phyloP scores from a whole-genome alignment of 495 filamentous ascomycete species.

The Usnea hakonensis region DNA sequence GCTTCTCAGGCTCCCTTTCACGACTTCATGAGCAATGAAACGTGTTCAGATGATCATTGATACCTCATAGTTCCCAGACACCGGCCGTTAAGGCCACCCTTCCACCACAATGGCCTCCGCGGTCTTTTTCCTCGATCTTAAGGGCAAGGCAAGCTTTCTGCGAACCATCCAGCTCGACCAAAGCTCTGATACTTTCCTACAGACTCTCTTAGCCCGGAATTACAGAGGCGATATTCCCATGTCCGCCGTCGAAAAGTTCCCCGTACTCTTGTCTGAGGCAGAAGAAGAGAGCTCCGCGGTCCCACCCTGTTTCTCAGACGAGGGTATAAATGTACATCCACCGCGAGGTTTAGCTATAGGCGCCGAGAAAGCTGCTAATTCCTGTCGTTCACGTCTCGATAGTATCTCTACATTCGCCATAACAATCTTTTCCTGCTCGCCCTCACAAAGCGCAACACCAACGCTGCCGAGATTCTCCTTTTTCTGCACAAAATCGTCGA shows the following conservation, averaged over 20 bases:
- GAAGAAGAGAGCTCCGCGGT: constrained; percentile 99
- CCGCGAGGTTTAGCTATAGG: not conserved
- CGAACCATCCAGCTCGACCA: constrained; percentile 2
- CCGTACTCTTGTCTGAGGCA: constrained; percentile 91
- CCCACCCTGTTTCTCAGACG: constrained; percentile 95
- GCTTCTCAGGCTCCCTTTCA: not conserved
- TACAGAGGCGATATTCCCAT: constrained; percentile 99
- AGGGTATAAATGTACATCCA: constrained; percentile 85
- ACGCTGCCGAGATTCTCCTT: constrained; percentile 95
- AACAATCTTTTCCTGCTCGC: constrained; percentile 99
- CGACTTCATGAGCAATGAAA: not conserved
- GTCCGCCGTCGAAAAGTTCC: constrained; percentile 98
- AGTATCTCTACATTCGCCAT: constrained; percentile 99
- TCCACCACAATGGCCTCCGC: constrained; percentile 77
- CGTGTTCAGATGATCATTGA: not conserved
- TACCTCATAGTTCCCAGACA: not conserved
- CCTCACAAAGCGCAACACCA: constrained; percentile 96
- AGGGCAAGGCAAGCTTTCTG: constrained; percentile 78
- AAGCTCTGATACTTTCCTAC: constrained; percentile 29
- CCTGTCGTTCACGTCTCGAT: constrained; percentile 1
- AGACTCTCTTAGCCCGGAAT: constrained; percentile 97
- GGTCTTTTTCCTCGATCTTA: constrained; percentile 97
- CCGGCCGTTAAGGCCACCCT: constrained; percentile 9
- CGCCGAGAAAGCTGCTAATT: not conserved
- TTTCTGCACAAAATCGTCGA: constrained; percentile 98